Evolutionary conservation across 169 alveolate genomes (phyloP).

Genomic region (Babesia ovata): DNA sequence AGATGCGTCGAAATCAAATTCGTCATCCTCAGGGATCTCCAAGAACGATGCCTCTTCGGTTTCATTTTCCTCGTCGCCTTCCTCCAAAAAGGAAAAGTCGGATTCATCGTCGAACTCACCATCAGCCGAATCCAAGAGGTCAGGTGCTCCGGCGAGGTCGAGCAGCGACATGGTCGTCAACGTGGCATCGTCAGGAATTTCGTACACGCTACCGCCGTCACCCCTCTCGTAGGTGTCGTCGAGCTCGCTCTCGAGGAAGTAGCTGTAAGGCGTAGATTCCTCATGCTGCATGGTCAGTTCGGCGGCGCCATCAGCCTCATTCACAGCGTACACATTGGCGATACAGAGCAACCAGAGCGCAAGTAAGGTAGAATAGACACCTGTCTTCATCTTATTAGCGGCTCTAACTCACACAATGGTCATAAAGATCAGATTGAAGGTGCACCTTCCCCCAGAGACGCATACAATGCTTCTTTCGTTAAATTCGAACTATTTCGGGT

Average conservation of each 20-base stretch:
- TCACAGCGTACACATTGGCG: background rate
- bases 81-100: background rate
- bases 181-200: background rate
- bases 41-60: background rate
- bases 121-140: background rate
- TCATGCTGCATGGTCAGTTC: background rate
- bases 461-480: too few species aligned
- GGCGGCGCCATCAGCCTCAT: background rate
- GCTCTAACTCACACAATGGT: background rate
- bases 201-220: background rate
- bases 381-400: constrained; percentile 2
- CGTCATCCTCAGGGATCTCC: constrained; percentile 12
- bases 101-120: background rate
- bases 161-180: constrained; percentile 1
- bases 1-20: background rate
- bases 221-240: constrained; percentile 13
- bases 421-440: too few species aligned
- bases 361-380: background rate
- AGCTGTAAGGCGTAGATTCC: constrained; percentile 12
- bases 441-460: too few species aligned
- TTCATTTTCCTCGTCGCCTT: constrained; percentile 5
- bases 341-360: background rate
- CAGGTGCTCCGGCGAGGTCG: background rate
- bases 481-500: too few species aligned
- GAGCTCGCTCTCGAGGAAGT: constrained; percentile 20